A percentile compares a stretch with the other conserved stretches of the same genome.
Evolutionary conservation across 805 yeast species (phyloP).

Genomic region (Alloascoidea hylecoeti): DNA sequence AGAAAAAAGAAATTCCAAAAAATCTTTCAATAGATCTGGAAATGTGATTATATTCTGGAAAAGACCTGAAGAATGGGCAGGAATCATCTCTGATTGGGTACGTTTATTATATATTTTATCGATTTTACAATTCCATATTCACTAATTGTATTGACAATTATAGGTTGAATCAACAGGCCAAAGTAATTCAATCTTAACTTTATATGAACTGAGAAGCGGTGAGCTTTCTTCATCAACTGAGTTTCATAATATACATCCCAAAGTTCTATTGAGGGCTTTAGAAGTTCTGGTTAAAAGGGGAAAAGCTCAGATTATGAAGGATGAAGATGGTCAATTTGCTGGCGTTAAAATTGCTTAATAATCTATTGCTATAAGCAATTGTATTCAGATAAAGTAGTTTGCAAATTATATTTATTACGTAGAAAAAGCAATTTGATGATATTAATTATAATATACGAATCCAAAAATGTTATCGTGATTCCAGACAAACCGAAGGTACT

Average conservation of each 20-base stretch:
- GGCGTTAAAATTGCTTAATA: constrained; percentile 67
- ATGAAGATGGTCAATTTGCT: constrained; percentile 47
- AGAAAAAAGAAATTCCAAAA: constrained; percentile 20
- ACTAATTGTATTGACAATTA: no score
- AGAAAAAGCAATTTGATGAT: no score
- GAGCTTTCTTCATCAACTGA: constrained; percentile 42
- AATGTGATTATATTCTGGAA: constrained; percentile 47
- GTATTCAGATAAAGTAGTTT: no score
- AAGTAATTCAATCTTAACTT: constrained; percentile 58
- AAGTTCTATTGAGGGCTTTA: constrained; percentile 37
- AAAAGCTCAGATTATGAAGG: constrained; percentile 60
- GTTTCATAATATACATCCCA: constrained; percentile 48
- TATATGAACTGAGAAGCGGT: constrained; percentile 65
- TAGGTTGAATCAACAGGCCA: constrained; percentile 62
- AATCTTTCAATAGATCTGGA: constrained; percentile 4
- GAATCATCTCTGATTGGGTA: constrained; percentile 45
- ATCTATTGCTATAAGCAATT: no score
- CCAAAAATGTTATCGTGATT: no score
- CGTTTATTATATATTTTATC: constrained; percentile 4
- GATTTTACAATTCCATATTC: constrained; percentile 9
- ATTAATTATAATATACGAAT: no score
- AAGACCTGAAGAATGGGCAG: constrained; percentile 54
- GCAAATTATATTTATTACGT: no score
- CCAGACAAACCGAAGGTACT: no score
- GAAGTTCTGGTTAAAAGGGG: constrained; percentile 49